Conservation (phyloP, 345 rosid species). For the Mercurialis annua region DNA sequence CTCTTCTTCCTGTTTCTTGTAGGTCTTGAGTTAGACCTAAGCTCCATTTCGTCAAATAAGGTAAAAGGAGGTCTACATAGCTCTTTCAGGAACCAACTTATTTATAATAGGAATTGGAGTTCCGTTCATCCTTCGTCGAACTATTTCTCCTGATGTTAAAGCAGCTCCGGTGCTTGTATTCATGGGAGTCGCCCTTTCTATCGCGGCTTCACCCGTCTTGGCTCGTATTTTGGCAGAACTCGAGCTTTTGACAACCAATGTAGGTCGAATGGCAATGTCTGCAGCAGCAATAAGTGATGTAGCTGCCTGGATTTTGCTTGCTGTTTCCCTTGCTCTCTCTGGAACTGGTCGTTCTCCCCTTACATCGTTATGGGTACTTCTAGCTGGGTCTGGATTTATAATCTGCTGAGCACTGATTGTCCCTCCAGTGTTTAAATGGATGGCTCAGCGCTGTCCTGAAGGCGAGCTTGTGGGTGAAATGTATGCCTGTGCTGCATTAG, state of each 20-base stretch:
- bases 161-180: constrained; percentile 59
- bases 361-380: constrained; percentile 64
- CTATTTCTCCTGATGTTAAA: constrained; percentile 37
- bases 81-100: constrained; percentile 57
- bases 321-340: constrained; percentile 68
- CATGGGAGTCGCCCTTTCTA: constrained; percentile 84
- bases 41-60: constrained; percentile 53
- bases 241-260: constrained; percentile 72
- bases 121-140: constrained; percentile 44
- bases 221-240: constrained; percentile 87
- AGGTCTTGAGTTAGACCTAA: constrained; percentile 60
- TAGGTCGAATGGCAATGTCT: constrained; percentile 74
- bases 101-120: constrained; percentile 62
- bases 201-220: constrained; percentile 77
- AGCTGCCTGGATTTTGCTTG: constrained; percentile 79
- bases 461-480: constrained; percentile 71
- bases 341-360: constrained; percentile 52
- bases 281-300: constrained; percentile 81
- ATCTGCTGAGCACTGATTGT: constrained; percentile 29
- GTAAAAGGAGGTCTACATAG: constrained; percentile 55
- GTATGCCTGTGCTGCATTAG: constrained; percentile 56
- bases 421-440: constrained; percentile 48
- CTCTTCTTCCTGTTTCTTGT: constrained; percentile 72
- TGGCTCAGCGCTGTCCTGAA: constrained; percentile 63
- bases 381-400: constrained; percentile 56